Base-by-base conservation (phyloP, 179 eudicot species). In the Silene noctiflora region DNA sequence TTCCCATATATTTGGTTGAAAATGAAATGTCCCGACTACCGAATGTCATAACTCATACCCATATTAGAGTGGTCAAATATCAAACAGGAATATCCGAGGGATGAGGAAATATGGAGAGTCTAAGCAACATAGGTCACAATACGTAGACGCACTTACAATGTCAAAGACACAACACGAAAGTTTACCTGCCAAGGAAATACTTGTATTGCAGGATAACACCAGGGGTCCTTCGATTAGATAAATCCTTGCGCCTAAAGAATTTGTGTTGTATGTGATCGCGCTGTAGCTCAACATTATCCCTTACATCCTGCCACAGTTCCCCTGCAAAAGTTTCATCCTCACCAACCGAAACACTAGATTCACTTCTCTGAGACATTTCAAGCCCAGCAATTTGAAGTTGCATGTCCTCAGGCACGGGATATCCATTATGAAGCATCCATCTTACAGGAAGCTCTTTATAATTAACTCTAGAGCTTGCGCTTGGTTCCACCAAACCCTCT, bases 391-490 rank as follows among this genome's bases (percentile, higher is more conserved):
- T 82, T 74, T 79, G 76, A 27, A 85, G 80, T 77, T 85, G 83
- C 97, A 94, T 88, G 79, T 94, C 93, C 39, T 87, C 86, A 14
- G 97, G 98, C 7, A 94, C 89, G 7, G 86, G 69, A 78, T 89
- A 92, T 13, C 93, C 91, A 44, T 92, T 94, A 67, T 91, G 91
- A 80, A 94, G 88, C 96, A 94, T 90, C 98, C 98, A 85, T 80
- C 86, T 83, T 27, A 90, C 75, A 65, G 98, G 98, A 74, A 94
- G 91, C 77, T 94, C 92, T 79, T 89, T 84, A 77, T 76, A 87
- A 39, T 87, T 89, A 63, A 90, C 59, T 33, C 81, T 60, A 13
- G 83, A 74, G n/a, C 60, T 84, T 9, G 81, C 62, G 48, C 76
- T 84, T 16, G 86, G 86, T 78, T 85, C 89, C 21, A 78, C 82